Base-by-base conservation (phyloP, 1,284 basidiomycete species). In the Gomphus bonarii region DNA sequence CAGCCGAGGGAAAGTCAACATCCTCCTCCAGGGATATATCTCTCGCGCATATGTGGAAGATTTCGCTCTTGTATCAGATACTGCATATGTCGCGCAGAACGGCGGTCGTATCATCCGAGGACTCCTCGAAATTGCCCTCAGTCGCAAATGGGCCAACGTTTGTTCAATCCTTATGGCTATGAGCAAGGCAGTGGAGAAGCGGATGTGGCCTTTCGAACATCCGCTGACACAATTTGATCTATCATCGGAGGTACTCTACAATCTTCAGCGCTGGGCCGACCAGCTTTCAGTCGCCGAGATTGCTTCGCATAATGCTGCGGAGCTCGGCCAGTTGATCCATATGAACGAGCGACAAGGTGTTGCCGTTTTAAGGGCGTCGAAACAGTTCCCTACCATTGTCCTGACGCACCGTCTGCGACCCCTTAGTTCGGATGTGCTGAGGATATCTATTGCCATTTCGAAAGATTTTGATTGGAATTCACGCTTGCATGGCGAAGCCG, bases 41-140 rank as follows among this genome's bases (percentile, higher is more conserved):
- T 97, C 93, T 25, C 75, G 80, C 54, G 78, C 82, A 22, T 77
- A 76, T 47, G 76, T 98, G 25, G 90, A 97, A 60, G 97, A 99
- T 72, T 99, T 98, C 68, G 97, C 97, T 9, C 76, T 99, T 54
- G 88, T 99, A 1, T 99, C 95, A 0, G 97, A 99, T 68, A 88
- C 85, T 64, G 92, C 87, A 3, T 99, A 97, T 66, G 91, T 85
- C 42, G 89, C 91, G 31, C 91, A 94, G 35, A 99, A 99, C 65
- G 91, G 89, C 7, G 94, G 90, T 7, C 89, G 97, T 62, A 97
- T 99, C 64, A 81, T 94, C 58, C 85, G 97, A 20, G 91, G 95
- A 16, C 75, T 99, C 7, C 79, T 98, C 16, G 97, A 99, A 69
- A 97, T 99, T 44, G 91, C 91, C 0, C 81, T 99, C 63, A 92